A percentile compares a stretch with the other conserved stretches of the same genome.
These are phyloP conservation scores for Aureobasidium sp. DNA, from an alignment of 2,329 filamentous ascomycete species.

Conservation along the genomic window DNA sequence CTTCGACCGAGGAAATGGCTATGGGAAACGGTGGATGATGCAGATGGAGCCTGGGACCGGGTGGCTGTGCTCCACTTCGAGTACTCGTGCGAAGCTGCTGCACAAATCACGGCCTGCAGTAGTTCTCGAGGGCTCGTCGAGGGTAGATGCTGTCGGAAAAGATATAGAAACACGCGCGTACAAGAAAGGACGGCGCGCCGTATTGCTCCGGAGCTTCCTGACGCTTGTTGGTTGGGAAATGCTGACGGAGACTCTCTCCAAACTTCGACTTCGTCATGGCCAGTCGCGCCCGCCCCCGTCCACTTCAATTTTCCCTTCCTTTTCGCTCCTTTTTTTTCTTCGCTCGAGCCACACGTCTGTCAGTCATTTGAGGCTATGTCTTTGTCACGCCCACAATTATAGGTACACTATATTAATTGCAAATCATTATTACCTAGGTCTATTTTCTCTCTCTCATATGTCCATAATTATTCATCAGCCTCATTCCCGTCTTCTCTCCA, in stretches of 20 bases:
- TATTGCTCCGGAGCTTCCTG: background rate
- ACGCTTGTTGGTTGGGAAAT: background rate
- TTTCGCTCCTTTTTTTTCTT: background rate
- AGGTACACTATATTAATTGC: background rate
- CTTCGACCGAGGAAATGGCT: background rate
- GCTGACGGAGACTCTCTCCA: background rate
- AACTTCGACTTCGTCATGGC: background rate
- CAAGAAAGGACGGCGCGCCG: background rate
- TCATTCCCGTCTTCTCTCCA: background rate
- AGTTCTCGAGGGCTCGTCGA: background rate
- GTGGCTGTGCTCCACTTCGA: slow-evolving; percentile 3
- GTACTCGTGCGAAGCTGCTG: background rate
- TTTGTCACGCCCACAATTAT: background rate
- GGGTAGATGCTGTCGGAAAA: background rate
- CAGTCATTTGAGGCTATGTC: background rate
- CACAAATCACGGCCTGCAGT: background rate
- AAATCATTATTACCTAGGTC: background rate
- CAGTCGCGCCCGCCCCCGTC: background rate
- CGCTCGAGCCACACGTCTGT: background rate
- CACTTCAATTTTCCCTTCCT: background rate
- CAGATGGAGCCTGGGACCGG: background rate
- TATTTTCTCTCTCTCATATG: background rate
- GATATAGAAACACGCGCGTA: background rate
- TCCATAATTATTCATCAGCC: background rate
- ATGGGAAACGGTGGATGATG: background rate